Percentiles rank a stretch among this genome's conserved stretches.
phyloP scores from a whole-genome alignment of 2,329 filamentous ascomycete species.

The Pyrenochaeta sp. region DNA sequence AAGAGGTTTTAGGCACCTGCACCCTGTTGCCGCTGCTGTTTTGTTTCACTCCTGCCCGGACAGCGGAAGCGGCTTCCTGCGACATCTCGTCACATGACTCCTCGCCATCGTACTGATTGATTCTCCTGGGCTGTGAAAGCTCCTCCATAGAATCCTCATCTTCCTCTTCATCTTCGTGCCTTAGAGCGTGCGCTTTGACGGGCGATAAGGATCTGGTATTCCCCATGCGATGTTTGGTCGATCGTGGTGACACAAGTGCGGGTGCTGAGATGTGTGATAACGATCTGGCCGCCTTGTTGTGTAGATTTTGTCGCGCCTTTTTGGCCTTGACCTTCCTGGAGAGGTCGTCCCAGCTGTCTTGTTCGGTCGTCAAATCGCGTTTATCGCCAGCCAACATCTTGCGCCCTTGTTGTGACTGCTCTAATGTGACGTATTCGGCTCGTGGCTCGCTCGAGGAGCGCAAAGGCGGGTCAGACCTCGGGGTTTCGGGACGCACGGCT shows the following conservation, averaged over 20 bases:
- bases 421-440: conserved; percentile 53
- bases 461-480: conserved; percentile 29
- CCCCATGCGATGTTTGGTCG: conserved; percentile 20
- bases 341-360: conserved; percentile 43
- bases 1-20: conserved; percentile 49
- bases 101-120: conserved; percentile 24
- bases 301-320: conserved; percentile 28
- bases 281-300: conserved; percentile 30
- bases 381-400: conserved; percentile 27
- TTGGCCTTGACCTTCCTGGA: conserved; percentile 24
- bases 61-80: conserved; percentile 22
- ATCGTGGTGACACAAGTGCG: conserved; percentile 16
- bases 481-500: conserved; percentile 19
- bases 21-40: conserved; percentile 30
- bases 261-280: conserved; percentile 40
- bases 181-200: conserved; percentile 7
- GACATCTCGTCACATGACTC: conserved; percentile 44
- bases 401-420: conserved; percentile 53
- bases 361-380: conserved; percentile 14
- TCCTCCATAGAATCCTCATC: conserved; percentile 33
- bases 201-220: conserved; percentile 38
- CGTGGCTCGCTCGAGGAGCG: conserved; percentile 51
- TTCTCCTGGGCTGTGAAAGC: conserved; percentile 16
- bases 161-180: conserved; percentile 23
- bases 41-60: conserved; percentile 18